Percentiles rank a stretch among this genome's conserved stretches.
phyloP scores from a whole-genome alignment of 306 rosid genomes.

The Delonix regia region DNA sequence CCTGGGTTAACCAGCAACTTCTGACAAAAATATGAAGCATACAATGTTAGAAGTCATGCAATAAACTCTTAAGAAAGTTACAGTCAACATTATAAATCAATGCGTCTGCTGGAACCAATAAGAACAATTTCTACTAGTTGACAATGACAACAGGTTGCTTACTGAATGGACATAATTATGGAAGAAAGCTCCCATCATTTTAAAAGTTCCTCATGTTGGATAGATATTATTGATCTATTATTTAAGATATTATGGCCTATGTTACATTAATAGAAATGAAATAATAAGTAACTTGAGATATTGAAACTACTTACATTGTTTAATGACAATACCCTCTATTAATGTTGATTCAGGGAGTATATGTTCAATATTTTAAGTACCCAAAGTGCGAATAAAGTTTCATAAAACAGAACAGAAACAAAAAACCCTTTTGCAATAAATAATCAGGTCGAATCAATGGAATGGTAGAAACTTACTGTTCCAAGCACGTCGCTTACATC shows the following conservation, averaged over 20 bases:
- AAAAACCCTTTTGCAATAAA: conserved; percentile 20
- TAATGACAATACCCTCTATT: neutral
- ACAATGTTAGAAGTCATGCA: conserved; percentile 15
- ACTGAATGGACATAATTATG: conserved; percentile 18
- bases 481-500: conserved; percentile 92
- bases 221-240: neutral
- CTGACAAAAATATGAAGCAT: neutral
- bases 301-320: conserved; percentile 13
- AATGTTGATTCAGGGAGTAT: neutral
- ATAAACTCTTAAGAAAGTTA: conserved; percentile 4
- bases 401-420: conserved; percentile 34
- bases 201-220: conserved; percentile 19
- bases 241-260: neutral
- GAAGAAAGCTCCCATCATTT: neutral
- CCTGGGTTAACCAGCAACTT: conserved; percentile 23
- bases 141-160: conserved; percentile 21
- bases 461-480: conserved; percentile 81
- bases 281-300: conserved; percentile 13
- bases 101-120: conserved; percentile 9
- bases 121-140: conserved; percentile 17
- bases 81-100: conserved; percentile 18
- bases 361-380: conserved; percentile 17
- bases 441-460: conserved; percentile 27
- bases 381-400: conserved; percentile 9
- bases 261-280: conserved; percentile 7